Evolutionary conservation across 2,329 filamentous ascomycete genomes (phyloP), one percentile per base, ranked within the genome.

Genomic region (Xylaria sp.): DNA sequence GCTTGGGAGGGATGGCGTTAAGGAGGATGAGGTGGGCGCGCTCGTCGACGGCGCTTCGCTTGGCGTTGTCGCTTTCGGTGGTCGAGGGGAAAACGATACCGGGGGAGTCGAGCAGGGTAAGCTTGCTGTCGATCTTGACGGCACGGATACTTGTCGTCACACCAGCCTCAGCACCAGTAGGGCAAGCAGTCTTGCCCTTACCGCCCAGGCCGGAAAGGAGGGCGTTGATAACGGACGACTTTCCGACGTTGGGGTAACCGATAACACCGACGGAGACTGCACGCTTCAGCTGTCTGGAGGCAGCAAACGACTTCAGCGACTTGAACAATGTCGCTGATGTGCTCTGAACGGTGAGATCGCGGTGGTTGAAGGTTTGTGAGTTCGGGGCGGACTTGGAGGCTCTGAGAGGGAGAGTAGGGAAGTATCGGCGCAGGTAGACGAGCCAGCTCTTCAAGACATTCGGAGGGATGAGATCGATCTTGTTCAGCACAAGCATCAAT

Each of bases 221-320:
- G 13, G 92, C 90, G 74, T 97, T 97, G 81, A 97, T 96, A 69
- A 97, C 91, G 54, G 92, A 96, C 34, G 91, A 96, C 79, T 97
- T 97, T 72, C 92, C 92, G 61, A 96, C 92, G 73, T 97, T 97
- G 69, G 92, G 92, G 74, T 96, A 97, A 34, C 92, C 92, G 68
- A 97, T 95, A 63, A 97, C 90, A 65, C 92, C 92, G 62, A 97
- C 92, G 18, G 90, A 92, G 69, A 96, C 86, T 56, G 92, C 88
- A 58, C 92, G 88, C 81, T 96, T 96, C 66, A 97, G 79, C 72
- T 95, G 88, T 69, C 90, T 89, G 62, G 83, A 84, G 59, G 90
- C 88, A 8, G 92, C 90, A 71, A 90, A 97, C 49, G 90, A 88
- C 80, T 97, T 97, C 62, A 97, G 84, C 0, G 92, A 90, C 69